These are phyloP conservation scores for Candida ipomoeae DNA, from an alignment of 805 yeast genomes.

Conservation along the genomic window DNA sequence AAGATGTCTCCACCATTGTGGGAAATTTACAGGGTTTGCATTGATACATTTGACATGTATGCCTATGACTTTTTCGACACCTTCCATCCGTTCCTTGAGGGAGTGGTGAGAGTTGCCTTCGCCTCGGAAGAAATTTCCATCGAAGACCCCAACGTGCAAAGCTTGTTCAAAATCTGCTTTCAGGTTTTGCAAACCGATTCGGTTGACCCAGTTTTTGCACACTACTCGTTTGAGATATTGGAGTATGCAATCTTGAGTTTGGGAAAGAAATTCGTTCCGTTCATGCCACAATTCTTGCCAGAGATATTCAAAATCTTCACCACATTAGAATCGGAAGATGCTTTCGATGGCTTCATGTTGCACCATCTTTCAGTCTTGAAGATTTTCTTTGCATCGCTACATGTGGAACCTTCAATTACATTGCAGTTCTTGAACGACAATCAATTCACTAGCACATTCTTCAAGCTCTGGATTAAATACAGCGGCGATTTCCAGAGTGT, in stretches of 20 bases:
- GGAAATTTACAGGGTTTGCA: slow-evolving; percentile 46
- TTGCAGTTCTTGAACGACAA: slow-evolving; percentile 36
- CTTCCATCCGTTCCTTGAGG: slow-evolving; percentile 55
- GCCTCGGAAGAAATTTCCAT: slow-evolving; percentile 27
- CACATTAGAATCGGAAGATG: slow-evolving; percentile 31
- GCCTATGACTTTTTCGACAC: slow-evolving; percentile 57
- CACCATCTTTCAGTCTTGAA: slow-evolving; percentile 40
- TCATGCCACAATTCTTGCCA: slow-evolving; percentile 28
- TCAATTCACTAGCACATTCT: slow-evolving; percentile 34
- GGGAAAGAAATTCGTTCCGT: slow-evolving; percentile 27
- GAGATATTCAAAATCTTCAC: slow-evolving; percentile 37
- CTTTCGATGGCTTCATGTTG: slow-evolving; percentile 44
- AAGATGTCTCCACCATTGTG: slow-evolving; percentile 49
- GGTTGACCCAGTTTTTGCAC: slow-evolving; percentile 40
- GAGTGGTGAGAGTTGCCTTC: slow-evolving; percentile 51
- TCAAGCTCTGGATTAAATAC: slow-evolving; percentile 47
- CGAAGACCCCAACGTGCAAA: slow-evolving; percentile 38
- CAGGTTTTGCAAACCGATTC: slow-evolving; percentile 29
- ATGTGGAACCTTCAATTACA: slow-evolving; percentile 36
- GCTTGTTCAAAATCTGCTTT: slow-evolving; percentile 35
- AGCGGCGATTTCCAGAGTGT: slow-evolving; percentile 48
- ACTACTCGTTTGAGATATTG: slow-evolving; percentile 35
- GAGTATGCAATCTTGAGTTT: slow-evolving; percentile 33
- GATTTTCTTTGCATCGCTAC: slow-evolving; percentile 38
- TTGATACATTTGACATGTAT: slow-evolving; percentile 54